Percentiles rank a stretch among this genome's conserved stretches.
These are phyloP conservation scores for Pilobolus umbonatus DNA, from an alignment of 192 early-diverging fungal genomes.

Conservation along the genomic window DNA sequence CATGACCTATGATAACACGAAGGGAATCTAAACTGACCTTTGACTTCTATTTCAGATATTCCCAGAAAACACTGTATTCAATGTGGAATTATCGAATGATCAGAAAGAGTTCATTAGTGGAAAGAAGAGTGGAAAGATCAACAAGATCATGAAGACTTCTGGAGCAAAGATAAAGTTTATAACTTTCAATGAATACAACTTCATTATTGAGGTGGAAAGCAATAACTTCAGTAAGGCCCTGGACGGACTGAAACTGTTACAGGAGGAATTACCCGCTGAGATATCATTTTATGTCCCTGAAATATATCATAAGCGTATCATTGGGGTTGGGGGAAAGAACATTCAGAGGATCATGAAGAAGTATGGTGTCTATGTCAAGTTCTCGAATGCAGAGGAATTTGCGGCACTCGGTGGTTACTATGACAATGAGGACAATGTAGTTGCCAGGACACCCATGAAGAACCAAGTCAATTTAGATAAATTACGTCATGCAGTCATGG, in stretches of 20 bases:
- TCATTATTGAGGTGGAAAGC: constrained; percentile 70
- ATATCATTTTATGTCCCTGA: constrained; percentile 82
- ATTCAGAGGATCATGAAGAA: constrained; percentile 90
- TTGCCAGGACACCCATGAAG: constrained; percentile 77
- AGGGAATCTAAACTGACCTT: no score
- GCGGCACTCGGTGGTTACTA: constrained; percentile 73
- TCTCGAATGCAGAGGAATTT: constrained; percentile 80
- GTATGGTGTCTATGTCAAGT: constrained; percentile 83
- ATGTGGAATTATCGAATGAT: constrained; percentile 70
- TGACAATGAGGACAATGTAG: constrained; percentile 80
- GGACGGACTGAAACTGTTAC: constrained; percentile 62
- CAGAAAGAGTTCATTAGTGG: constrained; percentile 85
- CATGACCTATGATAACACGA: no score
- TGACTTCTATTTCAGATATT: no score
- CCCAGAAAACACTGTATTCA: constrained; percentile 62
- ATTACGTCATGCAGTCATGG: constrained; percentile 60
- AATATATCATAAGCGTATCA: constrained; percentile 79
- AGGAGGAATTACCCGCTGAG: constrained; percentile 81
- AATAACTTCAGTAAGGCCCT: constrained; percentile 46
- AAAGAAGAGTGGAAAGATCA: constrained; percentile 87
- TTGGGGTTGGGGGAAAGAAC: constrained; percentile 84
- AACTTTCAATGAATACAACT: constrained; percentile 70
- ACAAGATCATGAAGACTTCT: constrained; percentile 73
- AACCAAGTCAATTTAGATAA: constrained; percentile 66
- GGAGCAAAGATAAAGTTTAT: constrained; percentile 67